phyloP scores from a whole-genome alignment of 345 rosid species.

The Erodium maritimum region DNA sequence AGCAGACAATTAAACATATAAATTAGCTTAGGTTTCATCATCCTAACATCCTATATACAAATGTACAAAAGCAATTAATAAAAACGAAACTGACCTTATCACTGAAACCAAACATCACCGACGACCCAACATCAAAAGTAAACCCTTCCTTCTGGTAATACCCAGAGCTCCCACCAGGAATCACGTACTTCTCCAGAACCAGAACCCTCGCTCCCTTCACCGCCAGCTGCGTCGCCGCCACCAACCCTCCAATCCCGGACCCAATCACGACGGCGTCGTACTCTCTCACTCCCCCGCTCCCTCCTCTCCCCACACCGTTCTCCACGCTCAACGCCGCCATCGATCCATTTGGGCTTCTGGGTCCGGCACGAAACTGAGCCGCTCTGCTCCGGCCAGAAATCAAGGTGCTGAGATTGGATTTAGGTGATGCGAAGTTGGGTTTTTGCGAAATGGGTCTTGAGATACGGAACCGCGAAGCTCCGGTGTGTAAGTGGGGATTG shows the following conservation, averaged over 20 bases:
- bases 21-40: no score
- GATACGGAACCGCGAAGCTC: background rate
- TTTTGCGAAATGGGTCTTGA: background rate
- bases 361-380: background rate
- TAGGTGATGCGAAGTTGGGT: background rate
- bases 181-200: slow-evolving; percentile 82
- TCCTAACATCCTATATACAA: no score
- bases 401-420: background rate
- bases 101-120: slow-evolving; percentile 94
- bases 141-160: slow-evolving; percentile 70
- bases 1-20: no score
- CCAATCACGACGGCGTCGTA: slow-evolving; percentile 89
- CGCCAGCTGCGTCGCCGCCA: slow-evolving; percentile 78
- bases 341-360: background rate
- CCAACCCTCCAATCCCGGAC: slow-evolving; percentile 88
- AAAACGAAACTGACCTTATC: slow-evolving; percentile 46
- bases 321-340: slow-evolving; percentile 23
- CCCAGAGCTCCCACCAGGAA: slow-evolving; percentile 98
- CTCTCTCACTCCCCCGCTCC: no score
- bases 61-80: background rate
- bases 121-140: slow-evolving; percentile 93
- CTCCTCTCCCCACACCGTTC: slow-evolving; percentile 7
- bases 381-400: background rate
- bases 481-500: background rate
- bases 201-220: slow-evolving; percentile 84